phyloP scores from a whole-genome alignment of 192 early-diverging fungal genomes.

The Pecoramyces ruminantium region DNA sequence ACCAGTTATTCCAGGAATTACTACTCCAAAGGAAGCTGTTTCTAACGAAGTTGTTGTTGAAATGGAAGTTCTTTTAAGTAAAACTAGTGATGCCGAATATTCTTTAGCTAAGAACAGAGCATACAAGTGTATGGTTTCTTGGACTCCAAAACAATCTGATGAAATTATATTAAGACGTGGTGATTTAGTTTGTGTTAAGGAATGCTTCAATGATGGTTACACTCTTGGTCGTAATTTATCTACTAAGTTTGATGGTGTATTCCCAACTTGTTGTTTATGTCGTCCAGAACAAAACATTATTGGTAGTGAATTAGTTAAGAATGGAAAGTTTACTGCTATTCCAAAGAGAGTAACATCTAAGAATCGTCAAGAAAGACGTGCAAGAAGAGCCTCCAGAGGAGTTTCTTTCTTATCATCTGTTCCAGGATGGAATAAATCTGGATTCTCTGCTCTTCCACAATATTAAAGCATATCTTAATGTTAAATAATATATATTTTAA shows the following conservation, averaged over 20 bases:
- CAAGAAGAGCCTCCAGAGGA: not conserved
- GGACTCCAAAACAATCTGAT: not conserved
- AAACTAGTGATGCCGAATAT: not conserved
- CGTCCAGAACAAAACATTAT: not conserved
- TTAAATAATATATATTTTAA: not conserved
- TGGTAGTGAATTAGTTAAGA: not conserved
- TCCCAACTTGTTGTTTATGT: not conserved
- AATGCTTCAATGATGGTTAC: not conserved
- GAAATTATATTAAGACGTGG: not conserved
- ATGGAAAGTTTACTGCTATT: not conserved
- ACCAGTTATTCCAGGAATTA: not conserved
- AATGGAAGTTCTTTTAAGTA: not conserved
- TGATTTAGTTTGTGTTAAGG: not conserved
- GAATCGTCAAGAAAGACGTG: not conserved
- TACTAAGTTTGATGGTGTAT: not conserved
- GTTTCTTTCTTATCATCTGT: not conserved
- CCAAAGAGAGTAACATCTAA: not conserved
- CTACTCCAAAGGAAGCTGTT: not conserved
- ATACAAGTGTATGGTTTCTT: not conserved
- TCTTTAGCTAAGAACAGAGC: not conserved
- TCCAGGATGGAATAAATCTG: not conserved
- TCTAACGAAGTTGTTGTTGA: not conserved
- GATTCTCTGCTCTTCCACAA: not conserved
- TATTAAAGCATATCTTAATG: not conserved
- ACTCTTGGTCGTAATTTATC: not conserved